Conservation (phyloP, 129 eudicot genomes). For the Saussurea involucrata region DNA sequence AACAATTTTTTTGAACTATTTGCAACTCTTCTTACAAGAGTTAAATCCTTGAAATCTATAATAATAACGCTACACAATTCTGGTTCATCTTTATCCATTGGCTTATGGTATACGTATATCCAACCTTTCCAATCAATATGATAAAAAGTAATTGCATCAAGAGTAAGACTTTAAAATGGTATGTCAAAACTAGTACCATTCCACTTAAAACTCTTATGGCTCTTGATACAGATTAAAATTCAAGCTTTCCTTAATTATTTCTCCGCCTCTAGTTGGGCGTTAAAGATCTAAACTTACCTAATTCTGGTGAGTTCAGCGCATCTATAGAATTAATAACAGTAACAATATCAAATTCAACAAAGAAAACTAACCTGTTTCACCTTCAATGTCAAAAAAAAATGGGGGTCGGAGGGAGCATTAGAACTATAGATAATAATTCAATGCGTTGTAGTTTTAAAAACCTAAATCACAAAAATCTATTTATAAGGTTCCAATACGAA, state of each 20-base stretch:
- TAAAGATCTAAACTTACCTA: conserved; percentile 7
- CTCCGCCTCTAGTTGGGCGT: not conserved
- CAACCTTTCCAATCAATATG: conserved; percentile 1
- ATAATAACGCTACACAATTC: not conserved
- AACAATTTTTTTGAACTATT: not conserved
- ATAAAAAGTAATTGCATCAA: not conserved
- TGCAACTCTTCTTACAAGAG: not conserved
- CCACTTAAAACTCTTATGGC: not conserved
- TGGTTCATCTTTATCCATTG: not conserved
- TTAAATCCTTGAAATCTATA: not conserved
- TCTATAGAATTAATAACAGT: not conserved
- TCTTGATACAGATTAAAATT: not conserved
- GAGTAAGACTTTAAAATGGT: not conserved
- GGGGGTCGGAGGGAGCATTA: not conserved
- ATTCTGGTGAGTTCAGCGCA: not conserved
- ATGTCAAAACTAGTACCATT: not conserved
- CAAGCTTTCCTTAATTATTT: not conserved
- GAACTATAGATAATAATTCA: not conserved
- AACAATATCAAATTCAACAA: not conserved
- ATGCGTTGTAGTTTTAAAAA: not conserved
- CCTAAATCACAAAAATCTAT: not conserved
- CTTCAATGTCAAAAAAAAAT: not conserved
- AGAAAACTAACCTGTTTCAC: not conserved
- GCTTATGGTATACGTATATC: not conserved
- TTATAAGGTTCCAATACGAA: not conserved